A percentile compares a stretch with the other conserved stretches of the same genome.
These are phyloP conservation scores for Talinum fruticosum DNA, from an alignment of 148 eudicot species.

Conservation along the genomic window DNA sequence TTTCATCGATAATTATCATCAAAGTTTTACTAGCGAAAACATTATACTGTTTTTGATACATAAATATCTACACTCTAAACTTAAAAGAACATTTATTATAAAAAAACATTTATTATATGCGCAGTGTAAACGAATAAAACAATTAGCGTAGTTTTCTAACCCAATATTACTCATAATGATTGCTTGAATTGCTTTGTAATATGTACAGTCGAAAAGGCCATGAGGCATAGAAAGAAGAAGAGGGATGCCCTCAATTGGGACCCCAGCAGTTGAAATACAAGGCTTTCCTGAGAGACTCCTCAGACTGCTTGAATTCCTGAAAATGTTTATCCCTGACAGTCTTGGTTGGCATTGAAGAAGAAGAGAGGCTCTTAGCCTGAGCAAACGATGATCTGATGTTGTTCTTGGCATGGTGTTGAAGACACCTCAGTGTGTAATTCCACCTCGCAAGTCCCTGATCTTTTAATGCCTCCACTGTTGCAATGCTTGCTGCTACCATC, in stretches of 20 bases:
- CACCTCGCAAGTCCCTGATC: slow-evolving; percentile 20
- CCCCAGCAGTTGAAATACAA: not conserved
- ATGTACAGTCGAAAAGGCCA: not conserved
- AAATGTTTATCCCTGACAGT: not conserved
- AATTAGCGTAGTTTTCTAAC: no score
- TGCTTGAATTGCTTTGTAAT: no score
- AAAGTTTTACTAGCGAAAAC: no score
- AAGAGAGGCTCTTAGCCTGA: not conserved
- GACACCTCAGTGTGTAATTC: slow-evolving; percentile 9
- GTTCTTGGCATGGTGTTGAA: not conserved
- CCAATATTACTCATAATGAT: no score
- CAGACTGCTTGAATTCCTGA: not conserved
- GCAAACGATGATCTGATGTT: slow-evolving; percentile 6
- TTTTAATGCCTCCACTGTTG: slow-evolving; percentile 18
- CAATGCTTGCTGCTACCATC: slow-evolving; percentile 10
- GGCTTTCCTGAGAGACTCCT: slow-evolving; percentile 2
- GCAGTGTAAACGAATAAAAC: no score
- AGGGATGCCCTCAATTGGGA: not conserved
- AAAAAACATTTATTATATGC: no score
- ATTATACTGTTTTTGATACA: no score
- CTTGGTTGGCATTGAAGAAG: not conserved
- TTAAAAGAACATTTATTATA: no score
- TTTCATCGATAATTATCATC: no score
- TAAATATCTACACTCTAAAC: no score
- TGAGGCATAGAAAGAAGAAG: not conserved